Evolutionary conservation across 202 grass and related monocot genomes (phyloP), one percentile per base, ranked within the genome.

Genomic region (Elaeis oleifera): DNA sequence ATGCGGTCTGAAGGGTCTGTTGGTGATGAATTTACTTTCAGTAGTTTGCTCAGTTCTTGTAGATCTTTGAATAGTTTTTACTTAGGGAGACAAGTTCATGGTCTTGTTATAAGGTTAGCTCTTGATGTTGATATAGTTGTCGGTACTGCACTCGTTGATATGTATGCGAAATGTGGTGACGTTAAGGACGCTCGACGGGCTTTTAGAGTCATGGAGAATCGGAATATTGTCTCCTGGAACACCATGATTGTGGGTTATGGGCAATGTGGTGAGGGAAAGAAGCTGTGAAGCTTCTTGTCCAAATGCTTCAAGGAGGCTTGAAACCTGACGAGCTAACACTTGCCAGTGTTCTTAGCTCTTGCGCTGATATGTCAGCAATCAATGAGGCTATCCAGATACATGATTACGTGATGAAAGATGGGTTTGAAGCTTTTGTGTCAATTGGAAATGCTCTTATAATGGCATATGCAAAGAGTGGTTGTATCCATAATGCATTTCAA

Each of bases 1-100:
- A 69, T 79, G 71, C 66, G 68, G 29, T 60, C 25, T 17, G n/a
- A 61, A 16, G 74, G 74, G 5, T 53, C 83, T 67, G 62, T 29
- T 9, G 81, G 84, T 16, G 91, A 88, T 23, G 84, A 60, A 52
- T 96, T 96, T 76, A 96, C 91, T 7, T 82, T 96, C 71, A 90
- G 90, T 57, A 76, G 70, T 51, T 75, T 90, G 63, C 74, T 96
- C 25, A 54, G 19, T 39, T 52, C 64, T 5, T 78, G 69, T 14
- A 23, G 58, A 4, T 27, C 60, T 25, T 54, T 66, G 26, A 26
- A 51, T 4, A 53, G 15, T 51, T 24, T 16, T 16, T 5, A 26
- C 0, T 25, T 71, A 60, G 87, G 79, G 39, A 58, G 39, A 18
- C 56, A 75, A 32, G 55, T 23, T 20, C 91, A 91, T 54, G 76